Base-by-base conservation (phyloP, 1,284 basidiomycete species). In the Leccinum variabile region DNA sequence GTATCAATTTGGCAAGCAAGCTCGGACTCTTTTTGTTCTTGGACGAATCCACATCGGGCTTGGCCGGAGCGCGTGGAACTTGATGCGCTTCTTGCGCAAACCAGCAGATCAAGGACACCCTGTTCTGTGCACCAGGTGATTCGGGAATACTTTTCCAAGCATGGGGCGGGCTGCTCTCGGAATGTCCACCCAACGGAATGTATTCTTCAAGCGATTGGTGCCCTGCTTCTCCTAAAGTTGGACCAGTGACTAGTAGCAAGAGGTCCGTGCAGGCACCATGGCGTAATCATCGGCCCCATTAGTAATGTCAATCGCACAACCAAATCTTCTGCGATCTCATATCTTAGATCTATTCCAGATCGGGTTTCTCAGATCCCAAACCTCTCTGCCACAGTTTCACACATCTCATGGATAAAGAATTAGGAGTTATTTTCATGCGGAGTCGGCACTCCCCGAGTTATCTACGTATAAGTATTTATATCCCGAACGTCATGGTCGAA, bases 41-140 rank as follows among this genome's bases (percentile, higher is more conserved):
- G 67, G 82, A 84, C 61, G 82, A 84, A 69, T 83, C 82, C 11
- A 85, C 82, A 0, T 84, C 81, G 1, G 90, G 91, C 69, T 79
- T 93, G 56, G 90, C 13, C 93, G 91, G 70, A 85, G 87, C 56
- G 92, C 94, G 1, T 95, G 89, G 89, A 90, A 91, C 69, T 81
- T 96, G 54, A 85, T 95, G 49, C 86, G 90, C 25, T 90, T 96
- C 80, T 77, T 97, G 59, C 83, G 89, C 39, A 94, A 94, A 72
- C 84, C 97, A 37, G 92, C 92, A 5, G 85, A 90, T 67, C 87
- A 88, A 70, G 95, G 95, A 3, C 93, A 95, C 75, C 91, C 93
- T 18, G 90, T 89, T 60, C 74, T 83, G 64, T 89, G 77, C 79
- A 91, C 83, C 69, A 72, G 4, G 77, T 83, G 33, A 76, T 94